These are phyloP conservation scores for Nakaseomyces uthaithaninus DNA, from an alignment of 1,139 yeast species.

Conservation along the genomic window DNA sequence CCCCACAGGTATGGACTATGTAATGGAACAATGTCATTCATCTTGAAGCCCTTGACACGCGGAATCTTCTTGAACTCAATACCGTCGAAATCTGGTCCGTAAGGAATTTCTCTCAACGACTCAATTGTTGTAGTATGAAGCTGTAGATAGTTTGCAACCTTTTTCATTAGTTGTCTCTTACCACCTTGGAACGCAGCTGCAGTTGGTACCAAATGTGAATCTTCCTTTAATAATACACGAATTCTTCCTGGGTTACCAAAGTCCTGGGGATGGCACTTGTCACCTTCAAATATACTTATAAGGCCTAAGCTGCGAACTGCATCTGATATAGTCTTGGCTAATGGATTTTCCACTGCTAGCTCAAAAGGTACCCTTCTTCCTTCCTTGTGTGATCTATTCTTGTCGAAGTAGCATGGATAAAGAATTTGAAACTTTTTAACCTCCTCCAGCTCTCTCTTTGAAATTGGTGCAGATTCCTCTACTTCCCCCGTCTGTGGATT, in stretches of 20 bases:
- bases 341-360: slow-evolving; percentile 74
- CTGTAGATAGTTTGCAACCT: slow-evolving; percentile 54
- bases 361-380: slow-evolving; percentile 72
- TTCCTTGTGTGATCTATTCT: slow-evolving; percentile 60
- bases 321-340: slow-evolving; percentile 74
- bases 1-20: slow-evolving; percentile 73
- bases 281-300: slow-evolving; percentile 55
- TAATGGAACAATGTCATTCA: slow-evolving; percentile 81
- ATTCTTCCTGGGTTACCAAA: slow-evolving; percentile 96
- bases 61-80: slow-evolving; percentile 61
- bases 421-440: slow-evolving; percentile 62
- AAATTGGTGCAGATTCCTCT: slow-evolving; percentile 24
- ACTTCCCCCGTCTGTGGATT: slow-evolving; percentile 25
- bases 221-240: slow-evolving; percentile 55
- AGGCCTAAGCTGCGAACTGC: slow-evolving; percentile 38
- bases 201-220: slow-evolving; percentile 34
- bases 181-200: slow-evolving; percentile 38
- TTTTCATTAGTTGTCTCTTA: slow-evolving; percentile 60
- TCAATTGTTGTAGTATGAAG: slow-evolving; percentile 63
- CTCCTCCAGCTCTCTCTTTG: slow-evolving; percentile 39
- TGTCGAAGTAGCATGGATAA: slow-evolving; percentile 91
- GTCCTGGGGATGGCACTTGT: slow-evolving; percentile 91
- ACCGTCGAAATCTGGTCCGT: slow-evolving; percentile 39
- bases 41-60: slow-evolving; percentile 69
- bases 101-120: slow-evolving; percentile 54